Conservation (phyloP, 2,329 filamentous ascomycete genomes). For the Botrytis pseudocinerea region DNA sequence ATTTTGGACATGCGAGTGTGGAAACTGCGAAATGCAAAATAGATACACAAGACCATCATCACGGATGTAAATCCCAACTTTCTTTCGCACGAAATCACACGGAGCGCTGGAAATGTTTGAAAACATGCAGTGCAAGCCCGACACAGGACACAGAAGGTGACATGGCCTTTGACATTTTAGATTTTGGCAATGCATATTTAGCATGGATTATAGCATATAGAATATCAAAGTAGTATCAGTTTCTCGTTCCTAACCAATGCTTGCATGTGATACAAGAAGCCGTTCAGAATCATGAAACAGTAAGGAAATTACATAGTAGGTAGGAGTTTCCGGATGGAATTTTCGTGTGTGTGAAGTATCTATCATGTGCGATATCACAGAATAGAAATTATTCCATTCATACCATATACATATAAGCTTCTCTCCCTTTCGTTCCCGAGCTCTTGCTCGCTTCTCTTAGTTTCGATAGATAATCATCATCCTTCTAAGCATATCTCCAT, state of each 20-base stretch:
- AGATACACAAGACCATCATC: not conserved
- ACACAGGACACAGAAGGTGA: not conserved
- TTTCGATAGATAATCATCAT: not conserved
- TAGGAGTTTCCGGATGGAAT: not conserved
- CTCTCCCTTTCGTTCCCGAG: not conserved
- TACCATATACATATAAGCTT: not conserved
- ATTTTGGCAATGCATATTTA: not conserved
- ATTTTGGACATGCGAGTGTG: not conserved
- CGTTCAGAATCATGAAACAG: not conserved
- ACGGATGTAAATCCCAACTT: not conserved
- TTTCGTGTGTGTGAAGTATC: not conserved
- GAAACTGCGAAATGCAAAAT: not conserved
- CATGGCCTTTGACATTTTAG: not conserved
- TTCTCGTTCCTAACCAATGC: not conserved
- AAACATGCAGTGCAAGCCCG: not conserved
- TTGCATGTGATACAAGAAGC: not conserved
- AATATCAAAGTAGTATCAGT: not conserved
- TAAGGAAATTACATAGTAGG: not conserved
- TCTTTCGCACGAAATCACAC: not conserved
- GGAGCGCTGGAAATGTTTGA: not conserved
- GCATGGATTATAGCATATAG: constrained; percentile 1
- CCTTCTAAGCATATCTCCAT: not conserved
- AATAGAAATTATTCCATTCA: not conserved
- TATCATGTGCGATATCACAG: not conserved
- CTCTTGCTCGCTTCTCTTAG: not conserved